Evolutionary conservation across 192 early-diverging fungal species (phyloP).

Genomic region (Phlyctochytrium bullatum): DNA sequence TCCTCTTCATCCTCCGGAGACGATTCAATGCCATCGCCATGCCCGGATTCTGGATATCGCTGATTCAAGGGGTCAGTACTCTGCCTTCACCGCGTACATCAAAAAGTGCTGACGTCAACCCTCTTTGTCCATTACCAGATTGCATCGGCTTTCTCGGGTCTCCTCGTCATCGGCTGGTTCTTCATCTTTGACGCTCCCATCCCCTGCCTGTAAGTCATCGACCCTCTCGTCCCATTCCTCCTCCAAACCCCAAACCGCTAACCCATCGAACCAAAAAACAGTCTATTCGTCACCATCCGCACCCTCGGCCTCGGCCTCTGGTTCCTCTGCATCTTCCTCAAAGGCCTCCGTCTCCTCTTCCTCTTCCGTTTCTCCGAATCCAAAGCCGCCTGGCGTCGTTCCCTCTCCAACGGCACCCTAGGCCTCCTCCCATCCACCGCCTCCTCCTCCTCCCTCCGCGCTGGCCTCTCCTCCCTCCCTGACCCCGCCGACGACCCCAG

Average conservation of each 20-base stretch:
- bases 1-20: not conserved
- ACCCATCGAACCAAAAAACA: not conserved
- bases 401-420: not conserved
- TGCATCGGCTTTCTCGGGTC: not conserved
- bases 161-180: not conserved
- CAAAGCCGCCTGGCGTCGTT: not conserved
- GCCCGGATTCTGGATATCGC: not conserved
- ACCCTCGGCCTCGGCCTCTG: constrained; percentile 1
- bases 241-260: not conserved
- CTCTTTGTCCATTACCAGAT: not conserved
- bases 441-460: not conserved
- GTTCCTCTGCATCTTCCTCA: not conserved
- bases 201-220: not conserved
- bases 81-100: not conserved
- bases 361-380: constrained; percentile 5
- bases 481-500: not conserved
- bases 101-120: not conserved
- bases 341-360: not conserved
- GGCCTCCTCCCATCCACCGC: not conserved
- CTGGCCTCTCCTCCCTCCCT: not conserved
- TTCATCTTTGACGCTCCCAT: not conserved
- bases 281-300: not conserved
- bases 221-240: not conserved
- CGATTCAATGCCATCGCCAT: not conserved
- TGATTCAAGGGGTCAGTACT: constrained; percentile 2